Base-by-base conservation (phyloP, 257 asterid genomes). In the Sherardia arvensis region DNA sequence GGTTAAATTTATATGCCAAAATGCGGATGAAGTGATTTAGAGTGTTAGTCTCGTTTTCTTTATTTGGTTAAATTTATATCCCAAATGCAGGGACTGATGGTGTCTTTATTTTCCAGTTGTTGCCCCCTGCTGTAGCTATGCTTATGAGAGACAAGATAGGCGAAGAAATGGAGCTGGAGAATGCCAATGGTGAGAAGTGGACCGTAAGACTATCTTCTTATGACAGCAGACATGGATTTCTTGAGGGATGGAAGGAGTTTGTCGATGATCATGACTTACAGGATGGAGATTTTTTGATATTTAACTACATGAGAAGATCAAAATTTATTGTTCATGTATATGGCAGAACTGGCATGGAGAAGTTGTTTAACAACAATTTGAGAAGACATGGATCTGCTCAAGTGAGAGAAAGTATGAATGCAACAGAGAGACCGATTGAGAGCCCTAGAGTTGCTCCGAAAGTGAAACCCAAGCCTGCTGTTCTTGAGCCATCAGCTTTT, bases 221-320 rank as follows among this genome's bases (percentile, higher is more conserved):
- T 40, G 15, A 67, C 1, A 72, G 68, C 33, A 66, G 74, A 8
- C 74, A 84, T 18, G 83, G 87, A 32, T 78, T 90, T 59, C 55
- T 57, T 3, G 49, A 76, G 66, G 97, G 96, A 7, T 90, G 97
- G 97, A 38, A 5, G 32, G 30, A 65, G 53, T 90, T 87, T 68
- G 75, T 64, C 23, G 30, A 9, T 7, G 81, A 69, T 64, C 87
- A 84, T 65, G 59, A 56, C 53, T 72, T 87, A 10, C 59, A 65
- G 61, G 15, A 1, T 9, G 95, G 97, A 20, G 67, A 85, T 25
- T 0, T 76, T 6, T 43, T 90, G 66, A 9, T 74, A 4, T 81
- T 90, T 64, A 38, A 71, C 53, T 82, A 70, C 59, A 33, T 66
- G 34, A 47, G 32, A 32, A 77, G 58, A 14, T 56, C 74, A 20